Base-by-base conservation (phyloP, 2,329 filamentous ascomycete genomes). In the Aspergillus luchuensis region DNA sequence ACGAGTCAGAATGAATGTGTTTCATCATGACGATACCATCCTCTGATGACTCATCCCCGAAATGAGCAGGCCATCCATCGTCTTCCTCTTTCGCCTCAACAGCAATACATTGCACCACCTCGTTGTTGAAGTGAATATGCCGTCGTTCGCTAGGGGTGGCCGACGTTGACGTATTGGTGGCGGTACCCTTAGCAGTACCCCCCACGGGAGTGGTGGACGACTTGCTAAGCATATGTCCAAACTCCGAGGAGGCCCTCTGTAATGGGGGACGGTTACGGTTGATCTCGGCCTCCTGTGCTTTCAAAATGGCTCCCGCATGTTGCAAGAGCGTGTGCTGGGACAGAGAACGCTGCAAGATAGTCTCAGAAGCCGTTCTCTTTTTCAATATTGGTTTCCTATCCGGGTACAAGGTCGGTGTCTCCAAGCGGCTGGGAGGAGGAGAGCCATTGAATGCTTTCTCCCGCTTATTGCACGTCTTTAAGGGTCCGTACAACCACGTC, bases 71-170 rank as follows among this genome's bases (percentile, higher is more conserved):
- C 66, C 77, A 78, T 36, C 79, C 60, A 11, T 77, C 75, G 21
- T 68, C 68, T 28, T 90, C 87, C 23, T 89, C 89, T 65, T 96
- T 96, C 68, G 87, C 84, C 36, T 98, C 93, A 33, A 99, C 87
- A 7, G 95, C 95, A 66, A 97, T 97, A 74, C 93, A 97, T 74
- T 98, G 94, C 74, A 93, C 89, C 2, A 99, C 95, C 78, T 94
- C 91, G 72, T 97, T 91, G 72, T 97, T 95, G 76, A 99, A 99
- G 71, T 96, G 91, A 66, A 99, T 98, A 74, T 97, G 94, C 62
- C 89, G 92, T 70, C 87, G 85, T 76, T 80, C 86, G 78, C 60
- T 81, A 5, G 86, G 85, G 2, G 85, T 81, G 69, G 89, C 90
- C 0, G 92, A 96, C 0, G 90, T 90, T 7, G 86, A 83, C 10